Evolutionary conservation across 805 yeast species (phyloP).

Genomic region (Phaffomyces thermotolerans): DNA sequence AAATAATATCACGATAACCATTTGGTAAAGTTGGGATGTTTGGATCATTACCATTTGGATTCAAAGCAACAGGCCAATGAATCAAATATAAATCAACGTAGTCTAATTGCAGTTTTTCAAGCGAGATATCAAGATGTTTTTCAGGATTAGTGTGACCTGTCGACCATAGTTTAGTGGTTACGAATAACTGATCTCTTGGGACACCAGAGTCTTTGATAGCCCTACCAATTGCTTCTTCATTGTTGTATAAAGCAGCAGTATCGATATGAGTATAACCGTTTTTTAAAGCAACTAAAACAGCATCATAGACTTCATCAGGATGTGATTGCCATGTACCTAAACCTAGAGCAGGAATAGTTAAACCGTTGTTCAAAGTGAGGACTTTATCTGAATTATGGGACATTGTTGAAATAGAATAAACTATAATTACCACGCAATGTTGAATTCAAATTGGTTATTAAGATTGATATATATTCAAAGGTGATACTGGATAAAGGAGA

Average conservation of each 20-base stretch:
- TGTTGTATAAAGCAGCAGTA: conserved; percentile 47
- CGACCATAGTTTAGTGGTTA: conserved; percentile 66
- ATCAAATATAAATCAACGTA: conserved; percentile 72
- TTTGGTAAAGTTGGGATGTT: conserved; percentile 7
- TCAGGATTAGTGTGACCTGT: conserved; percentile 35
- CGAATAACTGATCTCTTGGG: conserved; percentile 54
- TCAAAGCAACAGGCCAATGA: conserved; percentile 71
- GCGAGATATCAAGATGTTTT: conserved; percentile 47
- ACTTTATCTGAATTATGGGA: conserved; percentile 5
- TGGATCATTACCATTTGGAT: conserved; percentile 29
- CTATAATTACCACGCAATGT: not conserved
- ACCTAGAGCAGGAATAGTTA: conserved; percentile 45
- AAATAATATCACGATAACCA: conserved; percentile 47
- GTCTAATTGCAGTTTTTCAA: conserved; percentile 56
- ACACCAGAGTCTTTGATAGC: conserved; percentile 49
- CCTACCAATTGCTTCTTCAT: conserved; percentile 47
- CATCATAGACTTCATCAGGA: conserved; percentile 19
- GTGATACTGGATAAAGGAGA: not conserved
- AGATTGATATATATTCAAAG: not conserved
- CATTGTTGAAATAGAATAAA: not conserved
- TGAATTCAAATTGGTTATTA: not conserved
- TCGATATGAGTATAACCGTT: conserved; percentile 58
- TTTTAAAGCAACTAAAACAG: conserved; percentile 11
- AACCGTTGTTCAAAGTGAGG: conserved; percentile 39
- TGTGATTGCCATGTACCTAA: conserved; percentile 41